Percentiles rank a stretch among this genome's conserved stretches.
Conservation (phyloP, 2,329 filamentous ascomycete genomes). For the Fusarium equiseti region DNA sequence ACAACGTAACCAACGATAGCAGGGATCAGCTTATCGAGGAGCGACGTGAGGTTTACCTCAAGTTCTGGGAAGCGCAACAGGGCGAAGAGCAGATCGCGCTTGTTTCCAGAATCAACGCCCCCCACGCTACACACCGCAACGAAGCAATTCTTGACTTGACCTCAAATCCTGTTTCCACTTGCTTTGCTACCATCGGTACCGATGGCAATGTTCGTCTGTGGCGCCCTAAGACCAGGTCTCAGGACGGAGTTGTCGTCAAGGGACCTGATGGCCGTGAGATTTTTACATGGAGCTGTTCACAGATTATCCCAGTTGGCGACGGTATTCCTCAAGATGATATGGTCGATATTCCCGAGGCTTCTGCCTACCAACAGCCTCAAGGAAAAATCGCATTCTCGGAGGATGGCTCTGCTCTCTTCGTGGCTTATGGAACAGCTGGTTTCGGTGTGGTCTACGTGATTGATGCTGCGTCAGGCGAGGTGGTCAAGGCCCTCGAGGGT, state of each 20-base stretch:
- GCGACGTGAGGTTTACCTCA: conserved; percentile 81
- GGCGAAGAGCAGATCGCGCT: conserved; percentile 74
- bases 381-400: conserved; percentile 83
- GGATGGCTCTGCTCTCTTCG: conserved; percentile 86
- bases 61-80: conserved; percentile 84
- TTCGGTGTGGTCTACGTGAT: conserved; percentile 79
- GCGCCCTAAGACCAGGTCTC: conserved; percentile 77
- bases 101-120: conserved; percentile 84
- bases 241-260: conserved; percentile 74
- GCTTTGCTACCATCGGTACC: conserved; percentile 87
- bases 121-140: conserved; percentile 72
- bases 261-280: conserved; percentile 69
- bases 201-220: conserved; percentile 85
- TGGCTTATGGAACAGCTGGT: conserved; percentile 67
- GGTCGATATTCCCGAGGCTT: conserved; percentile 46
- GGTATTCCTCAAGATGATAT: conserved; percentile 58
- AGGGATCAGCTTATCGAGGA: conserved; percentile 62
- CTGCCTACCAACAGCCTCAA: conserved; percentile 56
- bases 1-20: conserved; percentile 55
- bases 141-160: conserved; percentile 78
- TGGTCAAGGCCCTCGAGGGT: conserved; percentile 75
- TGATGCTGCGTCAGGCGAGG: conserved; percentile 74
- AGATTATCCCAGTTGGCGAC: conserved; percentile 66
- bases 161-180: conserved; percentile 73
- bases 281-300: conserved; percentile 80